Conservation (phyloP, 768 basidiomycete genomes). For the Termitomyces heimii region DNA sequence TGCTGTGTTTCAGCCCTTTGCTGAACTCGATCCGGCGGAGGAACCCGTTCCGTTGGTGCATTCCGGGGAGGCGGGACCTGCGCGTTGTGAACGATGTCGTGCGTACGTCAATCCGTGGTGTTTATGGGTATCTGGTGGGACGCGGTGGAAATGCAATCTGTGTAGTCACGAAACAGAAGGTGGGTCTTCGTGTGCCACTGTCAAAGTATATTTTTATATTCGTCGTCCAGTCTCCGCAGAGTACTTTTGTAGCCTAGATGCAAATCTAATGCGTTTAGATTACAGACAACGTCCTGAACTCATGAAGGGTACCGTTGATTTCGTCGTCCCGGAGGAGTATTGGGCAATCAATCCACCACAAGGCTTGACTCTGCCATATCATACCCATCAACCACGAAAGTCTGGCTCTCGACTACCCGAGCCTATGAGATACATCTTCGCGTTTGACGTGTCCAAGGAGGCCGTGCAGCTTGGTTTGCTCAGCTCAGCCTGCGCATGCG, state of each 20-base stretch:
- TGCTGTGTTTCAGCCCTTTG: constrained; percentile 87
- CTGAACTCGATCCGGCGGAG: constrained; percentile 70
- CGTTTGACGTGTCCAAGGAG: constrained; percentile 75
- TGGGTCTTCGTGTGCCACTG: constrained; percentile 29
- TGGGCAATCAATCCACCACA: constrained; percentile 72
- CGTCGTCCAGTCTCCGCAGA: constrained; percentile 56
- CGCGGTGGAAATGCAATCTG: constrained; percentile 88
- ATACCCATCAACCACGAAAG: constrained; percentile 42
- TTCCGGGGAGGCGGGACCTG: constrained; percentile 65
- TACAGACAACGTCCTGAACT: constrained; percentile 81
- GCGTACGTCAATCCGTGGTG: constrained; percentile 96
- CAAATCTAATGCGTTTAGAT: constrained; percentile 72
- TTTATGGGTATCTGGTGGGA: constrained; percentile 75
- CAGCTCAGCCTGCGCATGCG: constrained; percentile 51
- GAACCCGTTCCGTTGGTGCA: constrained; percentile 77
- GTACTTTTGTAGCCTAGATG: constrained; percentile 83
- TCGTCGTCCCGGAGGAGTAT: constrained; percentile 76
- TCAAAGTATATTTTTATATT: background rate
- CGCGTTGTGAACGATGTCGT: constrained; percentile 79
- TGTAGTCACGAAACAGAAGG: constrained; percentile 84
- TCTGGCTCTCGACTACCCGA: constrained; percentile 45
- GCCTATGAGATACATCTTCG: constrained; percentile 78
- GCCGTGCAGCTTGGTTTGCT: constrained; percentile 69
- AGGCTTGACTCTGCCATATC: constrained; percentile 46
- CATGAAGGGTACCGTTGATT: constrained; percentile 88